phyloP scores from a whole-genome alignment of 2,329 filamentous ascomycete genomes.

The Calonectria hawksworthii region DNA sequence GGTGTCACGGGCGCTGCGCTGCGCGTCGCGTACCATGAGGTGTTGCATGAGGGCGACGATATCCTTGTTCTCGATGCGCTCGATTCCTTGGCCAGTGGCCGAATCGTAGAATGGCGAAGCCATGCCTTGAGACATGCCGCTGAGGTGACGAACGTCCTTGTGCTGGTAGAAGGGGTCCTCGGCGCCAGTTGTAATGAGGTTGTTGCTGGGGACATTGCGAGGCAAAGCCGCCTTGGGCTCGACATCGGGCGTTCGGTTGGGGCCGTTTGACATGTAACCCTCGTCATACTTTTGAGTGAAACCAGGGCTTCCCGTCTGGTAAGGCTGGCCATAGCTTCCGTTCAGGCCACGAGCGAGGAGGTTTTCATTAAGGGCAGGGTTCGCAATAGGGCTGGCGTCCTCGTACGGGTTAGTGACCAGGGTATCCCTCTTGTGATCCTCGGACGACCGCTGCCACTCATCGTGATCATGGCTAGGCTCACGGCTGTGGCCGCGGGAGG shows the following conservation, averaged over 20 bases:
- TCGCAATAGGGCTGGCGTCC: slow-evolving; percentile 72
- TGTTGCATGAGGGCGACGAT: slow-evolving; percentile 99
- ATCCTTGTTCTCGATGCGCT: slow-evolving; percentile 94
- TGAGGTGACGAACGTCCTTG: slow-evolving; percentile 75
- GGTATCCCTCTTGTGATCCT: slow-evolving; percentile 75
- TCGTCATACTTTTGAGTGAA: slow-evolving; percentile 80
- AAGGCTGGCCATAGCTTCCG: slow-evolving; percentile 58
- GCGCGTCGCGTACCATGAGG: slow-evolving; percentile 93
- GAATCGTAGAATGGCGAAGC: slow-evolving; percentile 91
- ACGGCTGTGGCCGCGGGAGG: slow-evolving; percentile 60
- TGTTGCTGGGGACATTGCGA: slow-evolving; percentile 65
- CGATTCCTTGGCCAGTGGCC: slow-evolving; percentile 87
- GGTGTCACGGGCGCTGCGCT: slow-evolving; percentile 94
- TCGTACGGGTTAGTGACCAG: slow-evolving; percentile 78
- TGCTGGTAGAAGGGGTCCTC: slow-evolving; percentile 78
- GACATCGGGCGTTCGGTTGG: slow-evolving; percentile 67
- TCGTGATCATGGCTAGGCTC: slow-evolving; percentile 71
- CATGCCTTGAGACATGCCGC: slow-evolving; percentile 94
- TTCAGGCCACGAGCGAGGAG: slow-evolving; percentile 60
- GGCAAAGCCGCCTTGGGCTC: slow-evolving; percentile 68
- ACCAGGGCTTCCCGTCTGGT: slow-evolving; percentile 69
- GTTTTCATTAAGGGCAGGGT: slow-evolving; percentile 65
- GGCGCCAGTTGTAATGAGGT: slow-evolving; percentile 58
- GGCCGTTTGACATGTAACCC: slow-evolving; percentile 87
- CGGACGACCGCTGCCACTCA: slow-evolving; percentile 74